These are phyloP conservation scores for Neurospora terricola DNA, from an alignment of 495 filamentous ascomycete genomes.

Conservation along the genomic window DNA sequence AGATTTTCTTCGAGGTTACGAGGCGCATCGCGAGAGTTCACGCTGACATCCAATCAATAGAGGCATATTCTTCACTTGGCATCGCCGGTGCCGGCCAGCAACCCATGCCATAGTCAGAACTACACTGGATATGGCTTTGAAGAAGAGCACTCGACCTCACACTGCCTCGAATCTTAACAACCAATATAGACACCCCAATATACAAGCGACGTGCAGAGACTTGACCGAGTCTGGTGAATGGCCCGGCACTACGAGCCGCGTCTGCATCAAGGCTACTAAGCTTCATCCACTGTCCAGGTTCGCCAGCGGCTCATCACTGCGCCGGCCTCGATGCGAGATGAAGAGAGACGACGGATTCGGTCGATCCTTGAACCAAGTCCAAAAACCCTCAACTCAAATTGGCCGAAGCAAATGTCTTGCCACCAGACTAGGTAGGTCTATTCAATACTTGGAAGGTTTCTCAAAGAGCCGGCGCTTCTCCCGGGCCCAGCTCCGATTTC, in stretches of 20 bases:
- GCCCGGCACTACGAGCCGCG: neutral
- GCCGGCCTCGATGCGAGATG: neutral
- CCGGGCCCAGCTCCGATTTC: neutral
- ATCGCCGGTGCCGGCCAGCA: neutral
- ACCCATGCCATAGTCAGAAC: neutral
- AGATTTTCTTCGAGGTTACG: neutral
- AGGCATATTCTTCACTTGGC: neutral
- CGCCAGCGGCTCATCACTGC: neutral
- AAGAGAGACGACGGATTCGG: neutral
- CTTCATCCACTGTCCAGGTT: neutral
- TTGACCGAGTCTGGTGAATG: neutral
- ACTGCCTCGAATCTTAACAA: neutral
- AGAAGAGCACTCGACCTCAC: neutral
- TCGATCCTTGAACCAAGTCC: neutral
- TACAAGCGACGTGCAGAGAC: neutral
- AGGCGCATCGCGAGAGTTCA: neutral
- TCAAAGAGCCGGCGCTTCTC: neutral
- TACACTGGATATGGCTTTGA: neutral
- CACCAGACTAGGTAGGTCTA: neutral
- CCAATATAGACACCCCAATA: neutral
- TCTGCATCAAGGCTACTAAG: neutral
- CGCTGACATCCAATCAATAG: too few species aligned
- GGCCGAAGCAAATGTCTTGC: neutral
- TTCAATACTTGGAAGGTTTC: neutral
- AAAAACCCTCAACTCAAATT: neutral